Conservation (phyloP, 169 alveolate genomes). For the Plasmodium fragile region DNA sequence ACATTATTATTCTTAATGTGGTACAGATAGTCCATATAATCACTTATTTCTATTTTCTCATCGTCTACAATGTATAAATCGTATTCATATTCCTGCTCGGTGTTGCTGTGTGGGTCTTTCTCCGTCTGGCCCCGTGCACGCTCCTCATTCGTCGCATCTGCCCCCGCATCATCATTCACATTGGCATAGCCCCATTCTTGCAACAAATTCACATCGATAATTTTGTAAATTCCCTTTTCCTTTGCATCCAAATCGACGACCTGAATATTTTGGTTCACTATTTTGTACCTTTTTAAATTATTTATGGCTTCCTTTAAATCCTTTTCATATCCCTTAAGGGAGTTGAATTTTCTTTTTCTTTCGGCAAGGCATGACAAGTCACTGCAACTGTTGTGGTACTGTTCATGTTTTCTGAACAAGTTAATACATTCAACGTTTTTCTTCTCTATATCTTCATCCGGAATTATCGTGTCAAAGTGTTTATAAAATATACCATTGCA, state of each 20-base stretch:
- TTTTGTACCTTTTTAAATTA: constrained; percentile 66
- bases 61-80: constrained; percentile 66
- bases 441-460: constrained; percentile 39
- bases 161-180: not conserved
- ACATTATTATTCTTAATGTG: constrained; percentile 51
- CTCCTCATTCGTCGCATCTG: not conserved
- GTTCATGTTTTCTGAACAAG: constrained; percentile 54
- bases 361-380: not conserved
- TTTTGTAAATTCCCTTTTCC: constrained; percentile 50
- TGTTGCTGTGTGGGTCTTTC: not conserved
- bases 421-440: constrained; percentile 56
- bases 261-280: constrained; percentile 61
- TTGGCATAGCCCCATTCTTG: constrained; percentile 3
- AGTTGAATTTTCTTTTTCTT: constrained; percentile 52
- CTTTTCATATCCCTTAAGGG: constrained; percentile 51
- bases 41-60: constrained; percentile 30
- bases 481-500: constrained; percentile 64
- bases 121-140: not conserved
- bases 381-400: not conserved
- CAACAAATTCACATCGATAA: constrained; percentile 61
- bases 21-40: constrained; percentile 65
- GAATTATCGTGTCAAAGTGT: constrained; percentile 45
- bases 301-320: constrained; percentile 59
- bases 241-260: constrained; percentile 38
- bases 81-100: constrained; percentile 25